A percentile compares a stretch with the other conserved stretches of the same genome.
Evolutionary conservation across 140 eudicot species (phyloP).

Genomic region (Cichorium intybus): DNA sequence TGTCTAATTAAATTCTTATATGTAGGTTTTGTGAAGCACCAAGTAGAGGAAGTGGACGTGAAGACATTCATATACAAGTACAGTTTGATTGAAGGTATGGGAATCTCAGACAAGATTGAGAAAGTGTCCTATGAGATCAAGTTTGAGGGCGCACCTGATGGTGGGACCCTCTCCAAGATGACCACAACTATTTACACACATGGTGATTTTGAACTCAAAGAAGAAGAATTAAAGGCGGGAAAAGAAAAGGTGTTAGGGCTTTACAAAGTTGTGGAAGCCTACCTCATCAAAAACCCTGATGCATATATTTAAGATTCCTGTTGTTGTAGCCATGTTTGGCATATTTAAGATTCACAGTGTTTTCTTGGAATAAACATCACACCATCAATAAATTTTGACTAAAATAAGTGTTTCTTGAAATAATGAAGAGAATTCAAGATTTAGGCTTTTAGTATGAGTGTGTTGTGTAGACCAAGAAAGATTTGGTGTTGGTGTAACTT

Average conservation of each 20-base stretch:
- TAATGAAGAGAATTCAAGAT: neutral
- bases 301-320: constrained; percentile 20
- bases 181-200: constrained; percentile 29
- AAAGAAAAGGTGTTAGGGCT: no score
- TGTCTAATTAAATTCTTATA: neutral
- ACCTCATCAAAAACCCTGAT: constrained; percentile 30
- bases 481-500: constrained; percentile 39
- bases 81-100: no score
- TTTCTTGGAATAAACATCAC: neutral
- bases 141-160: constrained; percentile 25
- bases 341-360: constrained; percentile 1
- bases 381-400: neutral
- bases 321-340: neutral
- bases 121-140: constrained; percentile 28
- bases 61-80: no score
- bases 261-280: constrained; percentile 41
- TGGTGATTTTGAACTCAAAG: constrained; percentile 32
- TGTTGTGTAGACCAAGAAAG: constrained; percentile 66
- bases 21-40: constrained; percentile 34
- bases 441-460: neutral
- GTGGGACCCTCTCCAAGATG: constrained; percentile 34
- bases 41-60: constrained; percentile 27
- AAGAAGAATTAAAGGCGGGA: no score
- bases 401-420: constrained; percentile 1
- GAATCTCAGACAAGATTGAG: constrained; percentile 31